Evolutionary conservation across 805 yeast species (phyloP), one percentile per base, ranked within the genome.

Genomic region (Myxozyma udenii): DNA sequence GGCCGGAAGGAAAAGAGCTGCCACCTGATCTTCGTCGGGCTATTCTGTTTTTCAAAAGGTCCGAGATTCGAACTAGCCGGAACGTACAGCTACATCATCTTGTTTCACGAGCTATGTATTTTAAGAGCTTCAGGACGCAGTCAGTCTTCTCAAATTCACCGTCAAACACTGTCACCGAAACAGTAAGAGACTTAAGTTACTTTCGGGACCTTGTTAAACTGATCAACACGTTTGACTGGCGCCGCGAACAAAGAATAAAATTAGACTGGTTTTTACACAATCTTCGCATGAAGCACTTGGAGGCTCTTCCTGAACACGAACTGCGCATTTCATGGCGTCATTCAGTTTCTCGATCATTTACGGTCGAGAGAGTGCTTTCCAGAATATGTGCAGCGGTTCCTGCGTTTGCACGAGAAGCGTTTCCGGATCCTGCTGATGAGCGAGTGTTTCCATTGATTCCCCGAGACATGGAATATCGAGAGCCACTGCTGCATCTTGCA

Each of bases 401-500:
- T 2, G 30, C n/a, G 14, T 28, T 52, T 4, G 22, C 26, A 3
- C 21, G 16, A 14, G 56, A 52, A 28, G 35, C 23, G 11, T 41
- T 36, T 9, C 56, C 56, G 5, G 46, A 38, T 12, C 28, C 19
- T 3, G 18, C 12, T 7, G 56, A 52, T 16, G 42, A 26, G 19
- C 41, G 44, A 2, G 47, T 16, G 7, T 44, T 41, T 16, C 46
- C 56, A 1, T 38, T 51, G 6, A 33, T 16, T 14, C 30, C 33
- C 1, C 43, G 52, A 3, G 26, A 41, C n/a, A 22, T 48, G 45
- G 50, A 40, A 25, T 52, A 52, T n/a, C 44, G 49, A 6, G 56
- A 52, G 39, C 56, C 56, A 23, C 11, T 52, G 16, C 39, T 52
- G 6, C 56, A 52, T 16, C 35, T 52, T 3, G 52, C 55, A 7